Evolutionary conservation across 1,284 basidiomycete genomes (phyloP).

Genomic region (Apiotrichum veenhuisii): DNA sequence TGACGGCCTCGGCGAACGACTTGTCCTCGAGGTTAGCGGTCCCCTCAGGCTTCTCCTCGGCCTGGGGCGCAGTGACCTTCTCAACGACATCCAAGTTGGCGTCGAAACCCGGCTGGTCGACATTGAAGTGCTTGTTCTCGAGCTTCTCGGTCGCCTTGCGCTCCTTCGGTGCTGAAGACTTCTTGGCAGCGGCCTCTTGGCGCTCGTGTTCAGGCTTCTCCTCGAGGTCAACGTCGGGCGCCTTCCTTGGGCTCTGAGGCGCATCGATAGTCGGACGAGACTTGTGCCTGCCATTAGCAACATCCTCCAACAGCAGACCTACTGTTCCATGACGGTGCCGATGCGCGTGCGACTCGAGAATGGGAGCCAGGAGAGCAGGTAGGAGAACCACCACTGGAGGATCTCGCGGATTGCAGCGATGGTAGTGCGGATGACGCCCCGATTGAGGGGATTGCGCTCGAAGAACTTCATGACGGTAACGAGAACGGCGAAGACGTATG

Average conservation of each 20-base stretch:
- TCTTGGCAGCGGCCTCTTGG: neutral
- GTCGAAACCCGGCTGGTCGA: no score
- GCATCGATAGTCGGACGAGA: neutral
- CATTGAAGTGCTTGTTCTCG: neutral
- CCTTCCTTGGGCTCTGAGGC: neutral
- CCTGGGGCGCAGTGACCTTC: neutral
- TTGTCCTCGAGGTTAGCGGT: neutral
- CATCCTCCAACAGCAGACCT: no score
- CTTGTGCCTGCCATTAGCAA: neutral
- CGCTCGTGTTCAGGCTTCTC: neutral
- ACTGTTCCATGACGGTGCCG: neutral
- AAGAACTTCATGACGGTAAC: constrained; percentile 27
- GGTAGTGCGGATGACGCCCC: constrained; percentile 19
- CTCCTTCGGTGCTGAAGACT: no score
- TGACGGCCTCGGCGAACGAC: neutral
- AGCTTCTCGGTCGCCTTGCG: neutral
- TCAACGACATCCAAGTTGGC: neutral
- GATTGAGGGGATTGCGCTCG: constrained; percentile 26
- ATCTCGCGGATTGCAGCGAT: constrained; percentile 26
- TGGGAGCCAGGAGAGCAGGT: neutral
- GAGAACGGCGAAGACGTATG: constrained; percentile 22
- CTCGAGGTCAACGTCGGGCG: neutral
- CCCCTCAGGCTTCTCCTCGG: neutral
- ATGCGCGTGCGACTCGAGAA: neutral
- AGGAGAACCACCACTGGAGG: neutral